A percentile compares a stretch with the other conserved stretches of the same genome.
Conservation (phyloP, 768 basidiomycete species). For the Mycena pura region DNA sequence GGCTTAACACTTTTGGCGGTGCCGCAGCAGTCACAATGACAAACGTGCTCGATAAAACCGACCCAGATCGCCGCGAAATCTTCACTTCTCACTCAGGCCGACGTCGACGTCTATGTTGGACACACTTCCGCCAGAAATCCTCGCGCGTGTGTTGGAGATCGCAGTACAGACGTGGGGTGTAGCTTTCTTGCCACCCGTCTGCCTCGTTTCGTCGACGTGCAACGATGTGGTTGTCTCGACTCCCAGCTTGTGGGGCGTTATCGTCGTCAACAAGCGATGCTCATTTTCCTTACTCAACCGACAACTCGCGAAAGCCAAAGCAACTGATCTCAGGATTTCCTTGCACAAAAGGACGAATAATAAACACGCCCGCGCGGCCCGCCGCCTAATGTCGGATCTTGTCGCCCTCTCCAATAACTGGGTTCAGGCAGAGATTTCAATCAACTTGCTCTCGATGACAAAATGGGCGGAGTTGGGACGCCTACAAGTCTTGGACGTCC, state of each 20-base stretch:
- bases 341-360: conserved; percentile 4
- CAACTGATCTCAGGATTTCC: conserved; percentile 34
- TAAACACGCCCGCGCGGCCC: not conserved
- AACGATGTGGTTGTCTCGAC: conserved; percentile 34
- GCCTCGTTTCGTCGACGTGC: conserved; percentile 36
- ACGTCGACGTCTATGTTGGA: conserved; percentile 32
- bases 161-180: conserved; percentile 37
- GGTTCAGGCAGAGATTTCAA: conserved; percentile 34
- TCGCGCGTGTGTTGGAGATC: conserved; percentile 37
- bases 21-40: no score
- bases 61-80: no score
- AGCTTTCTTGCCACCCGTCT: conserved; percentile 34
- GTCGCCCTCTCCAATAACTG: conserved; percentile 34
- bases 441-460: conserved; percentile 23
- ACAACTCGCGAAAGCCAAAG: conserved; percentile 38
- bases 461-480: conserved; percentile 29
- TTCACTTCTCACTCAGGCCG: no score
- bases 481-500: conserved; percentile 31
- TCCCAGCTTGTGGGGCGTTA: conserved; percentile 42
- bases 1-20: no score
- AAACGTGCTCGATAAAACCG: no score
- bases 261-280: conserved; percentile 24
- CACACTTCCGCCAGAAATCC: conserved; percentile 39
- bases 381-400: conserved; percentile 14
- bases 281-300: conserved; percentile 14